Base-by-base conservation (phyloP, 1,284 basidiomycete genomes). In the Testicularia cyperi region DNA sequence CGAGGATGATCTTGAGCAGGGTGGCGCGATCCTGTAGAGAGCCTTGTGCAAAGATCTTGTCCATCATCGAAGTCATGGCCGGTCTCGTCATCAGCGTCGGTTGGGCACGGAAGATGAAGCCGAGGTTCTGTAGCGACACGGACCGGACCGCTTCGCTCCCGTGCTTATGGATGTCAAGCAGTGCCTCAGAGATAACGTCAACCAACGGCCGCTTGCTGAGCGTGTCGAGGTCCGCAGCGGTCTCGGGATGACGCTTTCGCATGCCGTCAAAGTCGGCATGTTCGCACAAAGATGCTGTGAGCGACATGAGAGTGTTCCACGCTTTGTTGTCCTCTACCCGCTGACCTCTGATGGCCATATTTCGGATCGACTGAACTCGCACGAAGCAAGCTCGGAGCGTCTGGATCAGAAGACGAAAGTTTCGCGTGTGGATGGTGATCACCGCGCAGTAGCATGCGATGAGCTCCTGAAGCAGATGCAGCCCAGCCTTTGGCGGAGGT, bases 391-490 rank as follows among this genome's bases (percentile, higher is more conserved):
- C 44, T 19, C 46, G 42, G 34, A 67, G 54, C 10, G 95, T 81
- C 25, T 84, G 85, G 16, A 90, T 82, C 13, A 96, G 80, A 19
- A 85, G 82, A 12, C 78, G 78, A 68, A 86, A 94, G 65, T 95
- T 89, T 62, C 89, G 86, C 0, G 95, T 97, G 22, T 97, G 82
- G 66, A 88, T 79, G 38, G 85, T 84, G 1, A 94, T 86, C 3
- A 89, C 86, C 0, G 84, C 83, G 74, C 92, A 94, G 78, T 92
- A 86, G 68, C 92, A 96, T 0, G 88, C 88, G 10, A 98, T 86
- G 7, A 86, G 84, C 77, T 95, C 92, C 78, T 92, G 89, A 25
- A 74, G 52, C 15, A 67, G 30, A 3, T 54, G 44, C 12, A 41
- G 42, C 10, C 66, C 65, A 1, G 66, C 64, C 18, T 41, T 58